Evolutionary conservation across 208 protist genomes (phyloP), one percentile per base, ranked within the genome.

Genomic region (Porcisia hertigi): DNA sequence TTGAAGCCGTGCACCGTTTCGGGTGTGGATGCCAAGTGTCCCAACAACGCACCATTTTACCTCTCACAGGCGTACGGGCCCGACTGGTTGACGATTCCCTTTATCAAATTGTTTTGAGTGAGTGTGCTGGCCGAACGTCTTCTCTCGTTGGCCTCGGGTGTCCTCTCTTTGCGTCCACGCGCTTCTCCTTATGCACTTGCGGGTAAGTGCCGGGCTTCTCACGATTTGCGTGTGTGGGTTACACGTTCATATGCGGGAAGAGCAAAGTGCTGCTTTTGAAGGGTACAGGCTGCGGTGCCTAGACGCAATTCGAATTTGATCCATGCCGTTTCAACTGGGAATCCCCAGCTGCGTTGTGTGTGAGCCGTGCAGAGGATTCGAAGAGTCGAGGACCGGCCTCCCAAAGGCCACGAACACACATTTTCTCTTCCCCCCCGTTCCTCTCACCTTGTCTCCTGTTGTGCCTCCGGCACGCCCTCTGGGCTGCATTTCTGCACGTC

Each of bases 41-140:
- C 92, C 18, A 75, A 90, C 45, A 91, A 96, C 66, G 52, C 85
- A 25, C 69, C 86, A 12, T 93, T 73, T 78, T 94, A 87, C 73
- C 83, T 96, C 5, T 81, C 73, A 3, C 82, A 90, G 65, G 89
- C 90, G 36, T 96, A 90, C 73, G 92, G 92, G 47, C 75, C 69
- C 30, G 85, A 93, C 25, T 96, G 90, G 90, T 73, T 93, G 41
- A 94, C 86, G 4, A 75, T 62, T 36, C 87, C 92, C 1, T 74
- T 94, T 23, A 85, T 81, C n/a, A 78, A 88, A 45, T 77, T 96
- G 11, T 96, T 95, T 76, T 91, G 64, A 83, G 18, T 91, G 64
- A 83, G 18, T 1, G 34, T 53, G 9, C 5, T 55, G 11, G 47
- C 36, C 25, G 4, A 16, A n/a, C 54, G 25, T 76, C 36, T 47